Evolutionary conservation across 208 protist genomes (phyloP).

Genomic region (Leishmania lainsoni): DNA sequence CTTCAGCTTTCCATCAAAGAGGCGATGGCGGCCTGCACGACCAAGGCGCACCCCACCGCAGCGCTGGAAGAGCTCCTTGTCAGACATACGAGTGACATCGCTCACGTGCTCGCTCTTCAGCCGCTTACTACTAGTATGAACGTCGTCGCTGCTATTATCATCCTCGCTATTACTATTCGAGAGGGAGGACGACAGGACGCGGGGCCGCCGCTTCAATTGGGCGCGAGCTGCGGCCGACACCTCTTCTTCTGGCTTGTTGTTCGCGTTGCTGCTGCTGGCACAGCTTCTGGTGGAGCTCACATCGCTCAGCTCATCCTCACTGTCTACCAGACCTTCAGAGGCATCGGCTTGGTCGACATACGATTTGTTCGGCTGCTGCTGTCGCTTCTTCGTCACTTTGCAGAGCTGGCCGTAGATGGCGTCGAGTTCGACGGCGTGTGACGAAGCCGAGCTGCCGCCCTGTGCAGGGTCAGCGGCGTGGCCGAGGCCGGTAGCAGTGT

Average conservation of each 20-base stretch:
- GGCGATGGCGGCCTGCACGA: slow-evolving; percentile 79
- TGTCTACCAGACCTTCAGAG: background rate
- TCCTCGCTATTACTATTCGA: slow-evolving; percentile 16
- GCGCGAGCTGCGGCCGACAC: background rate
- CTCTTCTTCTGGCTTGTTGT: background rate
- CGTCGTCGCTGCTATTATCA: background rate
- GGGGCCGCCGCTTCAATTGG: background rate
- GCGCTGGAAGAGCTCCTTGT: slow-evolving; percentile 68
- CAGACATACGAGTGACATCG: slow-evolving; percentile 59
- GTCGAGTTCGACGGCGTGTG: slow-evolving; percentile 70
- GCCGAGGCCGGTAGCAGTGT: slow-evolving; percentile 69
- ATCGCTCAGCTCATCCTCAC: background rate
- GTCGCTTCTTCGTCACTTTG: slow-evolving; percentile 22
- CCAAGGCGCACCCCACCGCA: slow-evolving; percentile 87
- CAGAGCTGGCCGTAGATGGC: slow-evolving; percentile 54
- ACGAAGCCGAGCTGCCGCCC: slow-evolving; percentile 42
- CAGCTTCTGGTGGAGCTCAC: slow-evolving; percentile 17
- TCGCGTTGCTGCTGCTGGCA: slow-evolving; percentile 20
- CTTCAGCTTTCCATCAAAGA: slow-evolving; percentile 86
- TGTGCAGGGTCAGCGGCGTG: slow-evolving; percentile 65
- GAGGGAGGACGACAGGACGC: slow-evolving; percentile 1
- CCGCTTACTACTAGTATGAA: slow-evolving; percentile 1
- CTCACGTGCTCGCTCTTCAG: background rate
- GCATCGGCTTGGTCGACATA: too few relatives aligned
- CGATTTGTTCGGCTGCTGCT: slow-evolving; percentile 9